Evolutionary conservation across 2,329 filamentous ascomycete genomes (phyloP), one percentile per base, ranked within the genome.

Genomic region (Ceratocystis eucalypticola): DNA sequence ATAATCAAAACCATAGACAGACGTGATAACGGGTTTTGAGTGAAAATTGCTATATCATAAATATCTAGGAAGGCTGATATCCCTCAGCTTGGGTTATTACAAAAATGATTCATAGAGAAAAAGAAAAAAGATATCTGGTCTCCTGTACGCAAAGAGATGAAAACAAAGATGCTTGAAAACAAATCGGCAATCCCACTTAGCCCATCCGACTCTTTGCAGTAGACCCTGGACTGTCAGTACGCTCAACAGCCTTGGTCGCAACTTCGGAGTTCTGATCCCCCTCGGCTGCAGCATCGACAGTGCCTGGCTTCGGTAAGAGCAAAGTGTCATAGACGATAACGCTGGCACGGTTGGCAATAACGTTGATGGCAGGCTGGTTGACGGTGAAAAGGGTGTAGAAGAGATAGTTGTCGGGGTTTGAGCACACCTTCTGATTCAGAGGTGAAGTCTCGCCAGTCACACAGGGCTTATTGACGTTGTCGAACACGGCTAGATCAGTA

Each of bases 321-420:
- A 68, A 33, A 17, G 28, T 45, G 2, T 68, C 66, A 12, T 63
- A 65, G 3, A 46, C 66, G 3, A 61, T 62, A 30, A 55, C 12
- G 7, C 63, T 30, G 17, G 66, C 66, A 25, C 63, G 45, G 25
- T 65, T 63, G 20, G 63, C 66, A 68, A 68, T 68, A 7, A 65
- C 66, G n/a, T 62, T 50, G 15, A 59, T 44, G 30, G 66, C 66
- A 15, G 57, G 57, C 37, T 66, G 72, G 44, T 71, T 71, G 5
- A 84, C 72, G 0, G 75, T 79, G 53, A 82, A 82, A 0, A 76
- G 74, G 62, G 81, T 80, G 72, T 78, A 80, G 71, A 83, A 84
- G 1, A 85, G 73, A 68, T 81, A 79, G 12, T 78, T 74, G 15
- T 78, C 73, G 1, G 79, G 79, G 2, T 72, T 70, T 1, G 76